These are phyloP conservation scores for Dipodascopsis uninucleata DNA, from an alignment of 805 yeast species.

Conservation along the genomic window DNA sequence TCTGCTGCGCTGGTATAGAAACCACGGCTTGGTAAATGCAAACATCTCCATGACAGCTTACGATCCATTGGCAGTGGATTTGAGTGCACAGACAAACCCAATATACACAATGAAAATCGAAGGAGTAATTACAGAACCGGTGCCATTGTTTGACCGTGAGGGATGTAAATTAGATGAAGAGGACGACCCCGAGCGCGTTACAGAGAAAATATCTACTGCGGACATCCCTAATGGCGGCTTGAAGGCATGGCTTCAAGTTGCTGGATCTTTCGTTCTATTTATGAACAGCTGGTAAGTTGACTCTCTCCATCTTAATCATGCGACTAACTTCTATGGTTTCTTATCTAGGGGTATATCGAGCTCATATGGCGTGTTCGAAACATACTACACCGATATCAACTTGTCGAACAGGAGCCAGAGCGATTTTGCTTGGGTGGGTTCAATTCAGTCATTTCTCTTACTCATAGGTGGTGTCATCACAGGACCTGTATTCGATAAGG, in stretches of 20 bases:
- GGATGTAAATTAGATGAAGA: neutral
- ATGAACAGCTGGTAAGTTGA: conserved; percentile 15
- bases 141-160: conserved; percentile 5
- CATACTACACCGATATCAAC: conserved; percentile 28
- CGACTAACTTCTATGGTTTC: neutral
- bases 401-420: conserved; percentile 29
- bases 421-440: conserved; percentile 37
- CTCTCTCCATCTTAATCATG: neutral
- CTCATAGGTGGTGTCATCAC: conserved; percentile 30
- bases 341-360: conserved; percentile 43
- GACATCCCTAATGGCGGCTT: conserved; percentile 19
- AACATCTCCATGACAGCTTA: too few species aligned
- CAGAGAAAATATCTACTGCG: neutral
- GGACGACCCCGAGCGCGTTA: neutral
- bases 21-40: too few species aligned
- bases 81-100: too few species aligned
- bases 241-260: conserved; percentile 20
- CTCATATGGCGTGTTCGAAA: conserved; percentile 32
- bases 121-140: too few species aligned
- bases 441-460: conserved; percentile 34
- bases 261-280: conserved; percentile 11
- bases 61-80: too few species aligned
- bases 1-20: too few species aligned
- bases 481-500: conserved; percentile 35
- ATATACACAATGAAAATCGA: too few species aligned